These are phyloP conservation scores for Ophidiomyces ophidiicola DNA, from an alignment of 2,329 filamentous ascomycete species.

Conservation along the genomic window DNA sequence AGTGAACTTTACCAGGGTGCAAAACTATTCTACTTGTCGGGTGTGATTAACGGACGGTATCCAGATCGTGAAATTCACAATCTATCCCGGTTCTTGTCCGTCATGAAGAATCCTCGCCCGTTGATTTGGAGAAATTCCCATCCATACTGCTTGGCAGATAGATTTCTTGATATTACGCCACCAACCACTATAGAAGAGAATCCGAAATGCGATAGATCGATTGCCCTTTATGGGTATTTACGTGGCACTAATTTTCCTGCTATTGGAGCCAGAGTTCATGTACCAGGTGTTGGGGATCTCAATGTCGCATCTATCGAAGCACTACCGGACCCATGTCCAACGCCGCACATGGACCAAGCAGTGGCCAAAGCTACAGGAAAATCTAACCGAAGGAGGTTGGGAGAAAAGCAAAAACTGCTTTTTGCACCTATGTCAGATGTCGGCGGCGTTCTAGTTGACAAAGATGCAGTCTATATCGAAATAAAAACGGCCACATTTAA, in stretches of 20 bases:
- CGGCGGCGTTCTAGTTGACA: slow-evolving; percentile 88
- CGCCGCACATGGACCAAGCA: slow-evolving; percentile 78
- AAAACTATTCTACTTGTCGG: slow-evolving; percentile 91
- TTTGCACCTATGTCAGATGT: slow-evolving; percentile 98
- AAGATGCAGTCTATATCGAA: slow-evolving; percentile 87
- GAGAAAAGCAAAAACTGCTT: slow-evolving; percentile 92
- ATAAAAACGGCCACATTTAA: slow-evolving; percentile 61
- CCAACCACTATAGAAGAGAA: slow-evolving; percentile 84
- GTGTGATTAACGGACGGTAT: slow-evolving; percentile 91
- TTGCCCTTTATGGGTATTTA: slow-evolving; percentile 86
- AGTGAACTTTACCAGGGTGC: slow-evolving; percentile 93
- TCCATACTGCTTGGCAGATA: slow-evolving; percentile 85
- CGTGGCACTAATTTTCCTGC: slow-evolving; percentile 88
- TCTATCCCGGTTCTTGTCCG: slow-evolving; percentile 81
- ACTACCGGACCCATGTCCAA: slow-evolving; percentile 88
- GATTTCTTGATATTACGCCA: slow-evolving; percentile 88
- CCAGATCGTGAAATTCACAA: slow-evolving; percentile 96
- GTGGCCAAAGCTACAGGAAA: slow-evolving; percentile 76
- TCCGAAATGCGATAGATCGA: slow-evolving; percentile 75
- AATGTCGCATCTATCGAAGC: slow-evolving; percentile 72
- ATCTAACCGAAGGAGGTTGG: slow-evolving; percentile 63
- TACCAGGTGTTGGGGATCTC: slow-evolving; percentile 84
- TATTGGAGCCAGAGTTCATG: slow-evolving; percentile 72
- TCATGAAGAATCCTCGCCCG: slow-evolving; percentile 99
- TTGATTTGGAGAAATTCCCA: slow-evolving; percentile 93